These are phyloP conservation scores for Kockiozyma suomiensis DNA, from an alignment of 805 yeast species.

Conservation along the genomic window DNA sequence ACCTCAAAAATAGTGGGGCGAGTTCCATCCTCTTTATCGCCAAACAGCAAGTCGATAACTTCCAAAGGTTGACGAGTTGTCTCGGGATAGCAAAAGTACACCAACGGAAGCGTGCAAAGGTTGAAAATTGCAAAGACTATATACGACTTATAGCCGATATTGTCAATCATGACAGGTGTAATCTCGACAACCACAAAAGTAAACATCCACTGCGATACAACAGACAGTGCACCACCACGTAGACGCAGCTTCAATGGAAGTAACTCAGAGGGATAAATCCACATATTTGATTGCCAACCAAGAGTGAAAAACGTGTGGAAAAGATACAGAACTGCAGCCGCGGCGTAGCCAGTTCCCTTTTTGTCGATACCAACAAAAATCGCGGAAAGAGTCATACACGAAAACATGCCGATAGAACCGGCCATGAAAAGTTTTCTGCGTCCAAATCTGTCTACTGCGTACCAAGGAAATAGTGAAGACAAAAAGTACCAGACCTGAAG, in stretches of 20 bases:
- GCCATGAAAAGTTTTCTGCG: conserved; percentile 62
- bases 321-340: conserved; percentile 14
- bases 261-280: conserved; percentile 65
- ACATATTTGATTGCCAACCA: conserved; percentile 41
- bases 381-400: conserved; percentile 33
- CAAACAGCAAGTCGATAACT: conserved; percentile 36
- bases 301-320: conserved; percentile 26
- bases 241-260: conserved; percentile 58
- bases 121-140: conserved; percentile 60
- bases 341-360: conserved; percentile 16
- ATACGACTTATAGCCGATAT: conserved; percentile 59
- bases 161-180: conserved; percentile 55
- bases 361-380: conserved; percentile 25
- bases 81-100: conserved; percentile 58
- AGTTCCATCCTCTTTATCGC: conserved; percentile 21
- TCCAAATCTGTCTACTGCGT: conserved; percentile 48
- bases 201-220: conserved; percentile 61
- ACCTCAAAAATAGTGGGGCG: conserved; percentile 28
- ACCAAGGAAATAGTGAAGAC: conserved; percentile 19
- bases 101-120: conserved; percentile 51
- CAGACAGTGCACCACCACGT: conserved; percentile 55
- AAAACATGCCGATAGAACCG: conserved; percentile 57
- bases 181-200: conserved; percentile 61
- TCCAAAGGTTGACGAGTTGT: conserved; percentile 63
- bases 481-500: conserved; percentile 19